Base-by-base conservation (phyloP, 148 eudicot species). In the Cornus suecica region DNA sequence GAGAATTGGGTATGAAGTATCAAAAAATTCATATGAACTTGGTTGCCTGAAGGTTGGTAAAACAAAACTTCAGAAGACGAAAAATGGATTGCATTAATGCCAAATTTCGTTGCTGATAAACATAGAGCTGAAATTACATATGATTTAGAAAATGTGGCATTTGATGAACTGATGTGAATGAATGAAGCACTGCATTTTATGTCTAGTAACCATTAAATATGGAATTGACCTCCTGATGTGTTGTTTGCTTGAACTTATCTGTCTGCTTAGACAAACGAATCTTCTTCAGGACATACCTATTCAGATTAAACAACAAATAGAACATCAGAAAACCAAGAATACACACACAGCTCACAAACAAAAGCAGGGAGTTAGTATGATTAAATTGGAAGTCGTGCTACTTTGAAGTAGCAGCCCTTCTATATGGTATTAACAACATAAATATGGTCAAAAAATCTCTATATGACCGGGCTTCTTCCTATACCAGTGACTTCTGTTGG, bases 251-350 rank as follows among this genome's bases (percentile, higher is more conserved):
- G 82, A 88, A 86, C 84, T 92, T 92, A 79, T 92, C 99, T 9
- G 97, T 88, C 74, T 89, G 91, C 81, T 92, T 92, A 42, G 84
- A 87, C 78, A 95, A 83, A 9, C 92, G 88, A 73, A 95, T 91
- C 83, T 92, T 95, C 94, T 92, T 92, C 83, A 95, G 69, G 26
- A 91, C 91, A 82, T 92, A 95, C 90, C 97, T 95, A 76, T 52
- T 65, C 75, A 69, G 65, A 67, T 29, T 26, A 73, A 24, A 79
- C 9, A 37, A 37, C 42, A 41, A 69, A 54, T 42, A 20, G 51
- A 7, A 34, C 14, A 70, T 71, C 60, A 65, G 56, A 45, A 8
- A 70, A n/a, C 54, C 58, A 58, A 20, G 24, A 20, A 84, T 29
- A 61, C 28, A 31, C 31, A 26, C 37, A 69, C 48, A 56, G 24